Evolutionary conservation across 1,139 yeast species (phyloP).

Genomic region (Oligophagozyma castellii): DNA sequence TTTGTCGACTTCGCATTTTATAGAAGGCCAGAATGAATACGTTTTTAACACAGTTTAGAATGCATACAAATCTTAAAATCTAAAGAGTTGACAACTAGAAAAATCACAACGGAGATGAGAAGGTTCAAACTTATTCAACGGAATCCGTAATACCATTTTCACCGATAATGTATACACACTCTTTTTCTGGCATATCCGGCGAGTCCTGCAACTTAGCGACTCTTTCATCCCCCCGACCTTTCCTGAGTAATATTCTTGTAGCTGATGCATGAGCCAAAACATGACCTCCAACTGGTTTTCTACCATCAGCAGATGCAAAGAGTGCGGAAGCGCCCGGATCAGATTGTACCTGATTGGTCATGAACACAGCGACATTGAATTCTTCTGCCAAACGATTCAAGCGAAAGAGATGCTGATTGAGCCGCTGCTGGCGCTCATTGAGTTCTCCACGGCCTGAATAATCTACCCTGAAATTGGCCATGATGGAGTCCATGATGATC

Average conservation of each 20-base stretch:
- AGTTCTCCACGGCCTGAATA: slow-evolving; percentile 48
- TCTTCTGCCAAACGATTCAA: slow-evolving; percentile 44
- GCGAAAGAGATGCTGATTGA: slow-evolving; percentile 43
- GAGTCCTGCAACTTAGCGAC: slow-evolving; percentile 51
- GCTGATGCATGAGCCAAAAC: slow-evolving; percentile 54
- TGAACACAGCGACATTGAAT: slow-evolving; percentile 43
- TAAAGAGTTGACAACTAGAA: too few relatives aligned
- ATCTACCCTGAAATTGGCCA: slow-evolving; percentile 52
- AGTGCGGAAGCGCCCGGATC: slow-evolving; percentile 56
- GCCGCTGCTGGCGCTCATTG: slow-evolving; percentile 45
- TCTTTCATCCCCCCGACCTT: slow-evolving; percentile 53
- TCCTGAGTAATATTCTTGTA: slow-evolving; percentile 41
- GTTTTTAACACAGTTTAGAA: too few relatives aligned
- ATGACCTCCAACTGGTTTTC: slow-evolving; percentile 56
- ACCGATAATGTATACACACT: slow-evolving; percentile 39
- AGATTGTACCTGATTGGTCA: slow-evolving; percentile 54
- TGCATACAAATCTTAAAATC: too few relatives aligned
- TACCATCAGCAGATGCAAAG: slow-evolving; percentile 51
- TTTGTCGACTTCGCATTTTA: too few relatives aligned
- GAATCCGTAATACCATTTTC: slow-evolving; percentile 42
- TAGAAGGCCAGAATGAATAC: too few relatives aligned
- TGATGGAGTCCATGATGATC: slow-evolving; percentile 41
- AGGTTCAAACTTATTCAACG: slow-evolving; percentile 17
- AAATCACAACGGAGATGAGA: too few relatives aligned
- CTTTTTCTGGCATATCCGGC: slow-evolving; percentile 49